These are phyloP conservation scores for Coelastrella sp. DNA, from an alignment of 139 green algal species.

Conservation along the genomic window DNA sequence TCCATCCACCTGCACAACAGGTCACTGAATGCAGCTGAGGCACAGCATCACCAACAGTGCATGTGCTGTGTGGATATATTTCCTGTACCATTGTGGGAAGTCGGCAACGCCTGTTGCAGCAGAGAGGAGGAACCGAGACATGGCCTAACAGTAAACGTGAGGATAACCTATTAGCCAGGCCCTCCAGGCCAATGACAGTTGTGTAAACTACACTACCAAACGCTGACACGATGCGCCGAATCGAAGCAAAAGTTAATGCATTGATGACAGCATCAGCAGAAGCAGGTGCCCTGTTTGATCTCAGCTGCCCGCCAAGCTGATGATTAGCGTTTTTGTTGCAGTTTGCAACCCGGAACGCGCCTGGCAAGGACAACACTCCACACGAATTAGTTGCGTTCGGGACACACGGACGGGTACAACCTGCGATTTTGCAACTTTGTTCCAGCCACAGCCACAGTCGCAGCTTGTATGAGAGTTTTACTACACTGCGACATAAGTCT, in stretches of 20 bases:
- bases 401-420: too few relatives aligned
- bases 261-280: neutral
- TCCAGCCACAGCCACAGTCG: too few relatives aligned
- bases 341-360: neutral
- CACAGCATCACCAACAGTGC: neutral
- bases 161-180: too few relatives aligned
- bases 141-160: neutral
- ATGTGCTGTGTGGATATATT: too few relatives aligned
- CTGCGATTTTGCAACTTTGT: too few relatives aligned
- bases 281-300: neutral
- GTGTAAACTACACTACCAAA: too few relatives aligned
- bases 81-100: constrained; percentile 16
- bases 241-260: neutral
- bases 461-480: too few relatives aligned
- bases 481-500: too few relatives aligned
- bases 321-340: neutral
- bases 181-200: too few relatives aligned
- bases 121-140: neutral
- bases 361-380: too few relatives aligned
- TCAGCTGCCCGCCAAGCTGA: too few relatives aligned
- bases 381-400: too few relatives aligned
- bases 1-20: constrained; percentile 64
- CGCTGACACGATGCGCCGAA: neutral
- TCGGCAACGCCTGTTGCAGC: neutral
- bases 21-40: neutral